These are phyloP conservation scores for Volvariella volvacea DNA, from an alignment of 1,284 basidiomycete genomes.

Conservation along the genomic window DNA sequence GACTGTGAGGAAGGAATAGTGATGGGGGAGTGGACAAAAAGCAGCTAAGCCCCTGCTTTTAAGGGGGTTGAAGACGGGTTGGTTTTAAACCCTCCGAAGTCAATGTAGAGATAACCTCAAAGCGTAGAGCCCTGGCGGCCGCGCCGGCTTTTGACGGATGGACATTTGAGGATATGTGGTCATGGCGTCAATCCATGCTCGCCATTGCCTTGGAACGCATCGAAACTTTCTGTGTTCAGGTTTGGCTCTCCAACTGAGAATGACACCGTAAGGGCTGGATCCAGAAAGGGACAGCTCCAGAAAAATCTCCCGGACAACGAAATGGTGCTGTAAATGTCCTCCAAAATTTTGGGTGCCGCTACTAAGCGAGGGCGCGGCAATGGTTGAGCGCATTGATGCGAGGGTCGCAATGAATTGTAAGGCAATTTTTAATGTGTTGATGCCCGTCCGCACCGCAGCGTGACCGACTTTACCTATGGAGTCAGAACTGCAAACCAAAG, in stretches of 20 bases:
- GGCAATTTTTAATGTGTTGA: neutral
- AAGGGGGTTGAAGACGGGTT: neutral
- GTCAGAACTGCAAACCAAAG: too few relatives aligned
- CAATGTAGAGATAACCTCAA: neutral
- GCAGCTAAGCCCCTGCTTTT: neutral
- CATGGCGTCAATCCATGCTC: neutral
- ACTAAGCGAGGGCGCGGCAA: neutral
- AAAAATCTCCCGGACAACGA: neutral
- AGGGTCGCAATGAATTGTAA: neutral
- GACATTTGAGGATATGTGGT: neutral
- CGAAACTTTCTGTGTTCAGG: slow-evolving; percentile 1
- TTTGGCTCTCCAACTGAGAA: neutral
- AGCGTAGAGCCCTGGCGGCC: too few relatives aligned
- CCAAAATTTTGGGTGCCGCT: neutral
- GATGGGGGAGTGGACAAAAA: neutral
- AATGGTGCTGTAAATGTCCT: neutral
- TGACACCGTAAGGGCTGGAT: neutral
- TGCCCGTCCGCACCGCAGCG: neutral
- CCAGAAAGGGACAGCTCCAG: neutral
- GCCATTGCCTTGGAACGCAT: neutral
- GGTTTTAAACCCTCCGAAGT: neutral
- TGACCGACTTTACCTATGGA: neutral
- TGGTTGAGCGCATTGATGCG: neutral
- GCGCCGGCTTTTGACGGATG: neutral
- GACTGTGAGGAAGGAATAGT: neutral